Evolutionary conservation across 306 rosid genomes (phyloP).

Genomic region (Rosa persica): DNA sequence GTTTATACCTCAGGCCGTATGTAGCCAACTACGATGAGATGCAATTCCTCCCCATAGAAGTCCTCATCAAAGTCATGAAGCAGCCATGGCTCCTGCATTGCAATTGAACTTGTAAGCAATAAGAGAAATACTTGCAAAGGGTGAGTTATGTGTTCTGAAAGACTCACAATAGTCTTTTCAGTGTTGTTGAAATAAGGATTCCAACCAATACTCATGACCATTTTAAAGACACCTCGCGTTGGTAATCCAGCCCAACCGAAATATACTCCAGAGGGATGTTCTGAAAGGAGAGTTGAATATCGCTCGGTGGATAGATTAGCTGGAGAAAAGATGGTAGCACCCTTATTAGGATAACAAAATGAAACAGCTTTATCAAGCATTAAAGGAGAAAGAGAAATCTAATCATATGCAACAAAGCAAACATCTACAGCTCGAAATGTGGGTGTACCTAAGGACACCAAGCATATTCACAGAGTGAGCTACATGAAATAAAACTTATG

Average conservation of each 20-base stretch:
- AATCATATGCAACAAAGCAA: not conserved
- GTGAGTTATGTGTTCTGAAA: slow-evolving; percentile 4
- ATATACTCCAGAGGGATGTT: slow-evolving; percentile 86
- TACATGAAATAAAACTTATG: not conserved
- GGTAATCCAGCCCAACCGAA: slow-evolving; percentile 93
- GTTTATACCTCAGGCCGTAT: slow-evolving; percentile 79
- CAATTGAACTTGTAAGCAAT: slow-evolving; percentile 14
- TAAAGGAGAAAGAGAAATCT: not conserved
- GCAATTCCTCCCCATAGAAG: slow-evolving; percentile 85
- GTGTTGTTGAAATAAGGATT: slow-evolving; percentile 82
- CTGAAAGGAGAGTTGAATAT: slow-evolving; percentile 58
- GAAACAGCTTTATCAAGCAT: slow-evolving; percentile 8
- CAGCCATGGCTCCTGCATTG: slow-evolving; percentile 88
- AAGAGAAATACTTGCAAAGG: slow-evolving; percentile 19
- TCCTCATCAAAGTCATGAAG: slow-evolving; percentile 74
- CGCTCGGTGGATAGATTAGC: slow-evolving; percentile 80
- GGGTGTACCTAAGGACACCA: not conserved
- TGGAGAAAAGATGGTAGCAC: slow-evolving; percentile 36
- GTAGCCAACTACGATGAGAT: slow-evolving; percentile 83
- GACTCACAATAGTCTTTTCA: slow-evolving; percentile 86
- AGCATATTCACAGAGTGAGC: not conserved
- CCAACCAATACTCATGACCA: slow-evolving; percentile 97
- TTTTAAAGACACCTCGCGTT: slow-evolving; percentile 67
- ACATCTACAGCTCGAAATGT: not conserved
- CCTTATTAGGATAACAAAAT: slow-evolving; percentile 7